These are phyloP conservation scores for Cicer chorassanicum DNA, from an alignment of 306 rosid species.

Conservation along the genomic window DNA sequence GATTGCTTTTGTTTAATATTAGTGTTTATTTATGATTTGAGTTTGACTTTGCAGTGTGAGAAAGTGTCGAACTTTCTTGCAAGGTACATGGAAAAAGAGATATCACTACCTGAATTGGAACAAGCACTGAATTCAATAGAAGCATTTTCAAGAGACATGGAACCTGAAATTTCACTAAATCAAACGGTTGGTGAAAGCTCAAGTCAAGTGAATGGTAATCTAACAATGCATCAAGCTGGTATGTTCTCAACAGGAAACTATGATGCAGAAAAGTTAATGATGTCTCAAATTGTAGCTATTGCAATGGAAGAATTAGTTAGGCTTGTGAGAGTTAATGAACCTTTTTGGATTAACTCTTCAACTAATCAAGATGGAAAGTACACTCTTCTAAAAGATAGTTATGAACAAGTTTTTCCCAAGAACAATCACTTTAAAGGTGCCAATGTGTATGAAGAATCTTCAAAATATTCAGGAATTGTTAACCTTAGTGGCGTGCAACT, in stretches of 20 bases:
- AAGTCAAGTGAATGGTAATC: constrained; percentile 12
- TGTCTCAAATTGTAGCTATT: constrained; percentile 48
- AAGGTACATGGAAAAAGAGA: constrained; percentile 51
- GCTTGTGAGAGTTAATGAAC: constrained; percentile 53
- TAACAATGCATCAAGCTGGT: not conserved
- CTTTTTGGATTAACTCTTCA: constrained; percentile 55
- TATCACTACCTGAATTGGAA: constrained; percentile 49
- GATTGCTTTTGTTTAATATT: no score
- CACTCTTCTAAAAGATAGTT: constrained; percentile 50
- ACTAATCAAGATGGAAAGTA: not conserved
- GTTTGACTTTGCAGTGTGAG: constrained; percentile 54
- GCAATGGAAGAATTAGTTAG: constrained; percentile 60
- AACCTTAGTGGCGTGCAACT: constrained; percentile 47
- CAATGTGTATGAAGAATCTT: constrained; percentile 58
- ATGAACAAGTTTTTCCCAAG: constrained; percentile 57
- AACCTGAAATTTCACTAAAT: not conserved
- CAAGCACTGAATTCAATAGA: constrained; percentile 27
- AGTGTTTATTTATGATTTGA: not conserved
- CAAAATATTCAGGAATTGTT: constrained; percentile 62
- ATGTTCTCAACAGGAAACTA: constrained; percentile 25
- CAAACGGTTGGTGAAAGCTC: constrained; percentile 13
- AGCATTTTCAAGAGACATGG: constrained; percentile 44
- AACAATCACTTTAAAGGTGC: constrained; percentile 41
- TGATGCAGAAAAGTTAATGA: constrained; percentile 47
- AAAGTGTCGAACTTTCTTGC: constrained; percentile 50